Base-by-base conservation (phyloP, 208 protist genomes). In the Blechomonas ayalai region DNA sequence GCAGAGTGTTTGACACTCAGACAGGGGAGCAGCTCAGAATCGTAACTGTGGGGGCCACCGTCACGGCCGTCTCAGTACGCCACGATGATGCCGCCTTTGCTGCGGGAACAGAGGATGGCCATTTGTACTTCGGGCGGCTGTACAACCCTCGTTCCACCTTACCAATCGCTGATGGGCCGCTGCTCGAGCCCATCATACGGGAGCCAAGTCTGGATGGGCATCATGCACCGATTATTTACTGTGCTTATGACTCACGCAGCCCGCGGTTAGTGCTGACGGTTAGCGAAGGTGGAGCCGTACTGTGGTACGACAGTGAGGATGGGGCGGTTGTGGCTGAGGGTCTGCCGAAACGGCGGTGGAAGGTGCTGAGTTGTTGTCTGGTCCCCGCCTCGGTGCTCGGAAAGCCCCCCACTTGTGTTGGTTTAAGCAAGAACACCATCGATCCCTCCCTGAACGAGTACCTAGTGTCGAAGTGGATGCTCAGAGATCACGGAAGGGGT, bases 141-240 rank as follows among this genome's bases (percentile, higher is more conserved):
- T 65, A 63, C 31, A 19, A 27, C 10, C 34, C 48, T 29, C 8
- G 9, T 46, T 24, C 37, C 29, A 37, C 51, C 25, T 53, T 66
- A 29, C 41, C 29, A 15, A 47, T 34, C n/a, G 10, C 31, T 34
- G n/a, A 42, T 26, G 4, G 23, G 16, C 34, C 46, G 9, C 35
- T 67, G 32, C 37, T 31, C 8, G 50, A 64, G 23, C 20, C 62
- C 10, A 43, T 70, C n/a, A 27, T 73, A 13, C 57, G 61, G 5
- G 52, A 63, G 22, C 60, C 73, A 8, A 83, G 68, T 59, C 38
- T 46, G 4, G 73, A 73, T 35, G 74, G 62, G 10, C 67, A 82
- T 23, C 38, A 70, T 52, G 77, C 70, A 8, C 43, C 73, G 4
- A 66, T 91, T 33, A 52, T 80, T 91, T 87, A 52, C 36, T 83